Evolutionary conservation across 2,329 filamentous ascomycete genomes (phyloP), one percentile per base, ranked within the genome.

Genomic region (Xylariaceae sp.): DNA sequence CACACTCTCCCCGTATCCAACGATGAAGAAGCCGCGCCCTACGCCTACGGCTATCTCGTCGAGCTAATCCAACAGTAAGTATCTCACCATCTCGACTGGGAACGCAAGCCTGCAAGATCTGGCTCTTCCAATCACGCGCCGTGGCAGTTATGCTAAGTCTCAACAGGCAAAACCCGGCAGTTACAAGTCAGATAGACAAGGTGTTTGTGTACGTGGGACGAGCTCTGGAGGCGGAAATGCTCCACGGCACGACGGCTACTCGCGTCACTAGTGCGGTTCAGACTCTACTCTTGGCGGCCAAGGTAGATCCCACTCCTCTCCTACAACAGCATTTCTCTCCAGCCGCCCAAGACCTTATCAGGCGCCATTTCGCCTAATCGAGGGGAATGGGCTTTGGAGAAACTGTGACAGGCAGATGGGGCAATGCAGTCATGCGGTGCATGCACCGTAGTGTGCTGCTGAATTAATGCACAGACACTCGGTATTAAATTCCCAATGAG

Each of bases 11-110:
- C 94, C 0, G 87, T 99, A 45, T 85, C 86, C 14, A 96, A 96
- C 64, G 94, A 99, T 58, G 94, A 99, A 68, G 94, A 99, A 73
- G 94, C 94, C 4, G 94, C 94, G 17, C 94, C 94, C 12, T 97
- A 95, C 68, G 91, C 91, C 1, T 99, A 99, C 67, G 85, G 86
- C 40, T 99, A 96, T 72, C 75, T 99, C 51, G 85, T 89, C 11
- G 86, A 96, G 67, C 72, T 99, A 55, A 96, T 97, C 66, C 87
- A 95, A 59, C 87, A 95, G 94, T 96, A 83, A 81, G 90, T 85
- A 42, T 18, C 39, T 11, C 42, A n/a, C n/a, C n/a, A n/a, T 35
- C 18, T 18, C 6, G 2, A 44, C 18, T 22, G 14, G n/a, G 18
- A 36, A 27, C 22, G 7, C 22, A 27, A 7, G 22, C 22, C 22